Conservation (phyloP, 148 eudicot species). For the Arctostaphylos glauca region DNA sequence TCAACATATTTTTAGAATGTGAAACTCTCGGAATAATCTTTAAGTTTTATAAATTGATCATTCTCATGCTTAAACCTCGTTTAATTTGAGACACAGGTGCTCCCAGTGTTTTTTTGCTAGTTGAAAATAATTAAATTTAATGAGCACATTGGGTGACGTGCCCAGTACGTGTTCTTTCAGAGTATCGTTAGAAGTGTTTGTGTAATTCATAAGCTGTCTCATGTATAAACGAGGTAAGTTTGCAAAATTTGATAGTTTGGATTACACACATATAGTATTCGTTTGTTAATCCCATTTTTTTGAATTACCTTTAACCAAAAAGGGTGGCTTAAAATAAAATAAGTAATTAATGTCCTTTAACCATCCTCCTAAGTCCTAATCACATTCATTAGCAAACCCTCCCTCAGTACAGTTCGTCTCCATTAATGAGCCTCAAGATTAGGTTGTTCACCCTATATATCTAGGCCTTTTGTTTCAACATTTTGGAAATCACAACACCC, state of each 20-base stretch:
- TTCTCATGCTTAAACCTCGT: too few species aligned
- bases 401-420: background rate
- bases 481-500: too few species aligned
- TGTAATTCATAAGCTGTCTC: background rate
- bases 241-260: background rate
- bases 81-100: too few species aligned
- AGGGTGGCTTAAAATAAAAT: background rate
- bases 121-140: too few species aligned
- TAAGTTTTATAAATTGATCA: too few species aligned
- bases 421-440: conserved; percentile 15
- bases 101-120: too few species aligned
- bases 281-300: background rate
- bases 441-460: background rate
- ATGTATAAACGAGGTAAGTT: background rate
- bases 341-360: background rate
- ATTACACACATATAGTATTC: background rate
- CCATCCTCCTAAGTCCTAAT: background rate
- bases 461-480: background rate
- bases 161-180: too few species aligned
- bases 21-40: too few species aligned
- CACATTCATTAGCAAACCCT: background rate
- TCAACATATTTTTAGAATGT: too few species aligned
- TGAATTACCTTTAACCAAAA: too few species aligned
- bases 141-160: too few species aligned
- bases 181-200: too few species aligned